Evolutionary conservation across 768 basidiomycete species (phyloP).

Genomic region (Rhizopogon salebrosus): DNA sequence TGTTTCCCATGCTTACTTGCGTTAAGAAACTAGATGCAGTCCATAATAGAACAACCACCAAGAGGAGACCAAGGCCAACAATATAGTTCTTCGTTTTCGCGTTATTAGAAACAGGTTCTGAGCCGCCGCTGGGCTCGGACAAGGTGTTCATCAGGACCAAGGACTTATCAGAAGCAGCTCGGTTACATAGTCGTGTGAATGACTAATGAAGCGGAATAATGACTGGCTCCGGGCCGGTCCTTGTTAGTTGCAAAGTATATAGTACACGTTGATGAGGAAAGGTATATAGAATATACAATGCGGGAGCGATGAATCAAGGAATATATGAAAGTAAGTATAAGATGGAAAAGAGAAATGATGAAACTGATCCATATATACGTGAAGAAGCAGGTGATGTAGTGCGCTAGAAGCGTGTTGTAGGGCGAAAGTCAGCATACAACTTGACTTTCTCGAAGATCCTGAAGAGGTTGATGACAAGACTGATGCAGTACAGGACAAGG

Average conservation of each 20-base stretch:
- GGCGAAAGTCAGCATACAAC: conserved; percentile 44
- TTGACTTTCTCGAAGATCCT: conserved; percentile 90
- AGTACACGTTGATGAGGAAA: neutral
- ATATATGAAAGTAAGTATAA: neutral
- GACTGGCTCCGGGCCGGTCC: too few species aligned
- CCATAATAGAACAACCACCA: conserved; percentile 83
- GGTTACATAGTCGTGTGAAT: neutral
- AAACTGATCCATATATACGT: neutral
- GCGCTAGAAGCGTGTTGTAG: neutral
- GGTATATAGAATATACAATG: neutral
- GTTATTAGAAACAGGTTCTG: conserved; percentile 6
- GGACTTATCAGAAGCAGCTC: too few species aligned
- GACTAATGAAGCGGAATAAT: too few species aligned
- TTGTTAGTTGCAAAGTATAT: too few species aligned
- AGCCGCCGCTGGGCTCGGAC: conserved; percentile 11
- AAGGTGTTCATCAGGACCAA: conserved; percentile 13
- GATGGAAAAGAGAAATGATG: neutral
- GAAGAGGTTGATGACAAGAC: conserved; percentile 79
- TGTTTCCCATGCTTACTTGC: conserved; percentile 42
- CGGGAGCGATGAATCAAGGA: neutral
- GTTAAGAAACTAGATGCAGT: conserved; percentile 85
- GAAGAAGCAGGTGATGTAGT: neutral
- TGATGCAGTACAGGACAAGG: conserved; percentile 76
- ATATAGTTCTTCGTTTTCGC: conserved; percentile 32
- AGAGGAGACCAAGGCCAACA: conserved; percentile 62